Percentiles rank a stretch among this genome's conserved stretches.
phyloP scores from a whole-genome alignment of 345 rosid genomes.

The Abelmoschus esculentus region DNA sequence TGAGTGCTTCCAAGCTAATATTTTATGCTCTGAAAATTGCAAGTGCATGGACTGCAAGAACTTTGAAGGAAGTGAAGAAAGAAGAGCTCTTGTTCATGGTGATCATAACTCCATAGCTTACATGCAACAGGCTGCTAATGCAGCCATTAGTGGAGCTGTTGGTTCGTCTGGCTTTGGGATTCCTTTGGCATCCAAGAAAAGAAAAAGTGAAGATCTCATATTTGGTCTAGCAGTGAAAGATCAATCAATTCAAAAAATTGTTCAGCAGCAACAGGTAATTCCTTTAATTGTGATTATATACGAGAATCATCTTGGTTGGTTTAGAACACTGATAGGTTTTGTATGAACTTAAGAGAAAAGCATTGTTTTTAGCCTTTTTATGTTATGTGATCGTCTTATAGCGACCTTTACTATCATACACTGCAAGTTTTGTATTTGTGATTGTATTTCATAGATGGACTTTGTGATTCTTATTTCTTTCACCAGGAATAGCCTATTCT shows the following conservation, averaged over 20 bases:
- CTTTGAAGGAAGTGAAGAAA: constrained; percentile 66
- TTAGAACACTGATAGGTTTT: not conserved
- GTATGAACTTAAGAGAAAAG: not conserved
- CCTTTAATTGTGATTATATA: constrained; percentile 1
- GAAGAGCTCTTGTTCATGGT: constrained; percentile 41
- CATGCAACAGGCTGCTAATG: constrained; percentile 63
- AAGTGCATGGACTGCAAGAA: constrained; percentile 77
- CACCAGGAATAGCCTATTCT: not conserved
- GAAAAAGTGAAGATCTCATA: constrained; percentile 39
- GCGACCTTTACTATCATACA: not conserved
- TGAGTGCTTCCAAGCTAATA: constrained; percentile 79
- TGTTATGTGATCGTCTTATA: not conserved
- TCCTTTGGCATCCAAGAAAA: constrained; percentile 39
- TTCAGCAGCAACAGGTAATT: constrained; percentile 36
- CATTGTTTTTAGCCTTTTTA: not conserved
- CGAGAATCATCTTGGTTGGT: constrained; percentile 7
- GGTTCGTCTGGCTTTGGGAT: constrained; percentile 54
- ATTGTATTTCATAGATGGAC: not conserved
- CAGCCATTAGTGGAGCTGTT: constrained; percentile 52
- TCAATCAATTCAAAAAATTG: constrained; percentile 15
- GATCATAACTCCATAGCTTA: constrained; percentile 33
- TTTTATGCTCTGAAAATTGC: constrained; percentile 82
- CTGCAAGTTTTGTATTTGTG: not conserved
- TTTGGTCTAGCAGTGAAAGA: constrained; percentile 23
- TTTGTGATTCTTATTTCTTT: not conserved